These are phyloP conservation scores for Setomelanomma holmii DNA, from an alignment of 2,329 filamentous ascomycete genomes.

Conservation along the genomic window DNA sequence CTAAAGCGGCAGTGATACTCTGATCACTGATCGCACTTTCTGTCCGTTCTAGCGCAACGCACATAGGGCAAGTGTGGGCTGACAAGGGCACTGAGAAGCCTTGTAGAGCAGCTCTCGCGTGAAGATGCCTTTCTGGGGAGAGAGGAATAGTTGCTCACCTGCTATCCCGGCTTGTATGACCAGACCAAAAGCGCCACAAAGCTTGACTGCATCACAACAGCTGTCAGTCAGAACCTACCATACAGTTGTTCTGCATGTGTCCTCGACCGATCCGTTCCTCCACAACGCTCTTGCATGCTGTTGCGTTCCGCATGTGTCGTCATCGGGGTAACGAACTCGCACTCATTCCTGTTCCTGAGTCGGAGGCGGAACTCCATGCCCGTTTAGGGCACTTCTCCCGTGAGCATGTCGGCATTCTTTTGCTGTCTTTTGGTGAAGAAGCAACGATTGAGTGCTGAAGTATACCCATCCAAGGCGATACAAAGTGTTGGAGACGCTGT, in stretches of 20 bases:
- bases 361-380: slow-evolving; percentile 8
- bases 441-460: background rate
- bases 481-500: background rate
- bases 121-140: background rate
- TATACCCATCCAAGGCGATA: slow-evolving; percentile 3
- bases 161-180: slow-evolving; percentile 16
- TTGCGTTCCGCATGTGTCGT: slow-evolving; percentile 11
- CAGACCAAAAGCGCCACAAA: slow-evolving; percentile 41
- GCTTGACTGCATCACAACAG: slow-evolving; percentile 37
- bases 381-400: slow-evolving; percentile 6
- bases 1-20: too few relatives aligned
- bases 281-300: background rate
- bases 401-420: slow-evolving; percentile 8
- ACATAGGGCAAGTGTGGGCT: too few relatives aligned
- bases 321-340: slow-evolving; percentile 14
- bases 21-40: too few relatives aligned
- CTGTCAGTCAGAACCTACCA: slow-evolving; percentile 27
- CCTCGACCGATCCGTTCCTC: background rate
- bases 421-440: background rate
- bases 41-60: too few relatives aligned
- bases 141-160: slow-evolving; percentile 8
- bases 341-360: slow-evolving; percentile 17
- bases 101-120: too few relatives aligned
- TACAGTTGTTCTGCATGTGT: background rate
- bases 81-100: too few relatives aligned